Percentiles rank a stretch among this genome's conserved stretches.
These are phyloP conservation scores for Penicillium arizonense DNA, from an alignment of 495 filamentous ascomycete species.

Conservation along the genomic window DNA sequence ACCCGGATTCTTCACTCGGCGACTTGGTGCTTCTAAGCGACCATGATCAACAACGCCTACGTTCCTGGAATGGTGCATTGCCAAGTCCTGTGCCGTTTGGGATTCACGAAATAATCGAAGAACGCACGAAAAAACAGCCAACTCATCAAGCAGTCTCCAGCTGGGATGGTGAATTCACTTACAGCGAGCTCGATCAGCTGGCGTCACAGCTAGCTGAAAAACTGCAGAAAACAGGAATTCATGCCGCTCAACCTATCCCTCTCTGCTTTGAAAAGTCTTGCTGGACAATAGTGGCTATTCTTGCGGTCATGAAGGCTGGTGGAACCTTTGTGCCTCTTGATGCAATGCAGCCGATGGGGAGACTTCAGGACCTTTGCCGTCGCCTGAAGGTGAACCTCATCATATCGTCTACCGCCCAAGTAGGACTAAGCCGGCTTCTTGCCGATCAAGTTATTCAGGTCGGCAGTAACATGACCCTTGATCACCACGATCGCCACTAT, in stretches of 20 bases:
- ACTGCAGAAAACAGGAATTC: neutral
- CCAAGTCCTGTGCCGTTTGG: neutral
- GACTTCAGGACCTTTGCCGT: conserved; percentile 47
- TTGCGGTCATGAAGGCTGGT: conserved; percentile 49
- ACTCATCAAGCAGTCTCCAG: neutral
- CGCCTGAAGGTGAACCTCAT: conserved; percentile 36
- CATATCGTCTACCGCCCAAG: neutral
- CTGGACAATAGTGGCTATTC: conserved; percentile 37
- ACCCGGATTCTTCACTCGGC: neutral
- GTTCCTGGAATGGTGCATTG: neutral
- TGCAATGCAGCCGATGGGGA: conserved; percentile 41
- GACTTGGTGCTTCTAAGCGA: neutral
- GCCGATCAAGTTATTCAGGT: neutral
- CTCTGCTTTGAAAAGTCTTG: conserved; percentile 43
- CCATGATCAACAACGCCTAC: neutral
- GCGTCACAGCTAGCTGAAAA: neutral
- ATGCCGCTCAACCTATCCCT: conserved; percentile 21
- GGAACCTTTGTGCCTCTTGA: conserved; percentile 49
- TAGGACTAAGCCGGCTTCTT: neutral
- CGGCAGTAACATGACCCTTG: neutral
- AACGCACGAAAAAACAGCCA: neutral
- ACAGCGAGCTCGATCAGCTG: neutral
- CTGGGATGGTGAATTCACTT: neutral
- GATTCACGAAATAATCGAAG: neutral
- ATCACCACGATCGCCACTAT: no score